Evolutionary conservation across 257 asterid genomes (phyloP).

Genomic region (Hygrophila difformis): DNA sequence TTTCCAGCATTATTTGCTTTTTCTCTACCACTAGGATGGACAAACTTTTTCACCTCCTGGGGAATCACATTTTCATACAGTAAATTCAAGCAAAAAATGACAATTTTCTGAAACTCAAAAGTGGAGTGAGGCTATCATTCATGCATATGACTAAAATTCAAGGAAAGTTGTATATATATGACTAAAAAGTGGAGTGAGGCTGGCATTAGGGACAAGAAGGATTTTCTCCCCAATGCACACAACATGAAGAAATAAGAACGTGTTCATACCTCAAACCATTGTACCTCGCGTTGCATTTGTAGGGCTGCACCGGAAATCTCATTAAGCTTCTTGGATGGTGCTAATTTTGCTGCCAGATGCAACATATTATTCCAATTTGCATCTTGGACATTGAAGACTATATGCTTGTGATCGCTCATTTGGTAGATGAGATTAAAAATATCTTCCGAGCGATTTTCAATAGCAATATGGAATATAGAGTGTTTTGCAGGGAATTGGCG

Average conservation of each 20-base stretch:
- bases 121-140: too few species aligned
- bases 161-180: too few species aligned
- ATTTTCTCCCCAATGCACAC: too few species aligned
- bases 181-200: too few species aligned
- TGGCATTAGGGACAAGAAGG: too few species aligned
- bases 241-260: too few species aligned
- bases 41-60: conserved; percentile 18
- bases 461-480: conserved; percentile 10
- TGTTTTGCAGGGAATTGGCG: neutral
- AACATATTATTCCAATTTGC: neutral
- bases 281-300: conserved; percentile 21
- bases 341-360: conserved; percentile 3
- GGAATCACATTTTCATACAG: too few species aligned
- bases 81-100: too few species aligned
- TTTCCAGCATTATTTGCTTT: neutral
- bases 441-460: conserved; percentile 8
- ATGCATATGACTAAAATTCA: too few species aligned
- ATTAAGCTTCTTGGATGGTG: conserved; percentile 10
- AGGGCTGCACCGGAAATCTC: conserved; percentile 13
- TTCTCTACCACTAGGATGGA: neutral
- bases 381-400: too few species aligned
- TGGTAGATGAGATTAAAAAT: conserved; percentile 11
- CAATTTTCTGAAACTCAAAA: too few species aligned
- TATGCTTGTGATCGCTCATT: neutral
- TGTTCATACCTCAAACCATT: conserved; percentile 13